These are phyloP conservation scores for Hygrophorus pudorinus DNA, from an alignment of 768 basidiomycete genomes.

Conservation along the genomic window DNA sequence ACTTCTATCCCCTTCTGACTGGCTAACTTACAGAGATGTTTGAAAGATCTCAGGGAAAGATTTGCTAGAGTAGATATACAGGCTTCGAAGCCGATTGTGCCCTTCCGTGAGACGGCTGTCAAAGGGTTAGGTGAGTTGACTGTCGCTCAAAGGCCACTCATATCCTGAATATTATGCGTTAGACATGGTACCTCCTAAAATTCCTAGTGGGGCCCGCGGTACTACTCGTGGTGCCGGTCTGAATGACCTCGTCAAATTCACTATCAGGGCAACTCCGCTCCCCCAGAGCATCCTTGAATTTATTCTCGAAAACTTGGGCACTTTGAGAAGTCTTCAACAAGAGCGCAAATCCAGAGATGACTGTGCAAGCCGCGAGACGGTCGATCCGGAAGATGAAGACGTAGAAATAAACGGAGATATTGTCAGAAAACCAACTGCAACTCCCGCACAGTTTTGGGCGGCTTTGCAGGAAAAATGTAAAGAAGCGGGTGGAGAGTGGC, in stretches of 20 bases:
- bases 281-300: constrained; percentile 67
- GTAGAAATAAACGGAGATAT: constrained; percentile 48
- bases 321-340: constrained; percentile 52
- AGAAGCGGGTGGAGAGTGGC: constrained; percentile 82
- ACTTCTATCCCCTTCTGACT: neutral
- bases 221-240: constrained; percentile 64
- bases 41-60: constrained; percentile 92
- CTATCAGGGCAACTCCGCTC: constrained; percentile 73
- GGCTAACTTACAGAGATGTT: constrained; percentile 56
- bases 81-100: constrained; percentile 91
- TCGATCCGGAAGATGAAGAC: constrained; percentile 28
- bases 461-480: constrained; percentile 52
- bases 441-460: constrained; percentile 74
- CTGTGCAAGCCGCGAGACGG: constrained; percentile 21
- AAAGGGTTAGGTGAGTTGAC: constrained; percentile 53
- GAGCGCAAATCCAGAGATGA: constrained; percentile 26
- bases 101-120: constrained; percentile 92
- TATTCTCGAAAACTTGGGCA: constrained; percentile 58
- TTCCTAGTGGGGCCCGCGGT: constrained; percentile 58
- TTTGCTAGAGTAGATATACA: constrained; percentile 93
- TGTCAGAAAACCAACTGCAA: constrained; percentile 51
- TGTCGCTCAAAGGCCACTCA: neutral
- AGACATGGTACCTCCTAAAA: constrained; percentile 89
- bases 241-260: constrained; percentile 68
- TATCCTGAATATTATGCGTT: neutral